phyloP scores from a whole-genome alignment of 495 filamentous ascomycete species.

The Thermochaetoides thermophila region DNA sequence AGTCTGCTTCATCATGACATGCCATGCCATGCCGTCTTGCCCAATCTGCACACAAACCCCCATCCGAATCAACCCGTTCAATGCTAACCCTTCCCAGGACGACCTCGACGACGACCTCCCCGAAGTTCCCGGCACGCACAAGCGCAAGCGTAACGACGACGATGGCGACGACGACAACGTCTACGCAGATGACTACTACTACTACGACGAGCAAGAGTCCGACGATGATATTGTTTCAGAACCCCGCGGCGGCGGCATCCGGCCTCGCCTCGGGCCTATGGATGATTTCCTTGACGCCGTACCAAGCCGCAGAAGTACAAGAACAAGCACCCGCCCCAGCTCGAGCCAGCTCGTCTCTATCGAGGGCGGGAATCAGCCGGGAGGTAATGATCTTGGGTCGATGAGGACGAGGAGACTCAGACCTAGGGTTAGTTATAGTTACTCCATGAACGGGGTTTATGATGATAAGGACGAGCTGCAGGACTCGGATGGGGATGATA shows the following conservation, averaged over 20 bases:
- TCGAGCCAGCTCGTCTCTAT: constrained; percentile 11
- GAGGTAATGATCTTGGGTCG: no score
- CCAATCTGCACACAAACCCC: no score
- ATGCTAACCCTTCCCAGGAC: neutral
- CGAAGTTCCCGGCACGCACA: constrained; percentile 6
- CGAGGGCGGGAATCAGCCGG: constrained; percentile 8
- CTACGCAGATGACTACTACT: constrained; percentile 19
- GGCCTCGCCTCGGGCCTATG: neutral
- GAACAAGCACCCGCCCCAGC: constrained; percentile 12
- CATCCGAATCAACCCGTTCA: neutral
- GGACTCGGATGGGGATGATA: constrained; percentile 15
- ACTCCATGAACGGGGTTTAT: constrained; percentile 10
- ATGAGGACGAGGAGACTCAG: no score
- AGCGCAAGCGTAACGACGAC: constrained; percentile 12
- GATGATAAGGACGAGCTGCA: constrained; percentile 33
- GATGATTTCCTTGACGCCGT: constrained; percentile 2
- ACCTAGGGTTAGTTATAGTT: no score
- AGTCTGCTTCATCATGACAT: neutral
- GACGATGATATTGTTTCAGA: no score
- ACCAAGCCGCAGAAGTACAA: constrained; percentile 2
- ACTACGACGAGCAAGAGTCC: constrained; percentile 11
- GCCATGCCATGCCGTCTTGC: neutral
- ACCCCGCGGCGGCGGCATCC: constrained; percentile 3
- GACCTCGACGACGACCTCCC: constrained; percentile 2
- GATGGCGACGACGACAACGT: constrained; percentile 8